phyloP scores from a whole-genome alignment of 139 green algal species.

The Haematococcus lacustris region DNA sequence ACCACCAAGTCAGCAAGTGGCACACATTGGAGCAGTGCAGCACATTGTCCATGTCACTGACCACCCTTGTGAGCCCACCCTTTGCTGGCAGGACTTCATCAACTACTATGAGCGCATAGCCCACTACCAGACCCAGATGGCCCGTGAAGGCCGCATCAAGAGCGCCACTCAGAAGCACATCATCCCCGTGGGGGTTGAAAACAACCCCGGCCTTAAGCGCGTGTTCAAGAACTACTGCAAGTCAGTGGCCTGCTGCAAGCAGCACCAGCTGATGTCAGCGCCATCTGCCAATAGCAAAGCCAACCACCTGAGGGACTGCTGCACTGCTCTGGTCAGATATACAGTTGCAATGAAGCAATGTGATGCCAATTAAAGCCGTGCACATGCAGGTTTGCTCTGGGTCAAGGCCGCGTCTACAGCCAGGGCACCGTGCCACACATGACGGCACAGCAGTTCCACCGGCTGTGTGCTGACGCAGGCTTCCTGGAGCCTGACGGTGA shows the following conservation, averaged over 20 bases:
- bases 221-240: constrained; percentile 52
- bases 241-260: no score
- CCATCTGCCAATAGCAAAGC: no score
- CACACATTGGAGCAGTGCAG: no score
- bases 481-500: constrained; percentile 50
- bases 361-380: no score
- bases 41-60: no score
- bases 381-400: no score
- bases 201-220: constrained; percentile 33
- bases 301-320: no score
- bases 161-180: constrained; percentile 21
- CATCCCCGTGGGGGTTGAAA: constrained; percentile 27
- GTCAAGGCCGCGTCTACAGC: constrained; percentile 33
- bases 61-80: no score
- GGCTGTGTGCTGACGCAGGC: constrained; percentile 39
- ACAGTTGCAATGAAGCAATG: no score
- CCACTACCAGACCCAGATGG: constrained; percentile 32
- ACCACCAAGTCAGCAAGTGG: no score
- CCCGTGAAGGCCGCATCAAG: constrained; percentile 35
- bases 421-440: constrained; percentile 34
- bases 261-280: no score
- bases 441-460: constrained; percentile 48
- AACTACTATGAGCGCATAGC: constrained; percentile 41
- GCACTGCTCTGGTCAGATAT: no score
- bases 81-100: constrained; percentile 16